Evolutionary conservation across 371 early-diverging fungal genomes (phyloP).

Genomic region (Nematocida minor): DNA sequence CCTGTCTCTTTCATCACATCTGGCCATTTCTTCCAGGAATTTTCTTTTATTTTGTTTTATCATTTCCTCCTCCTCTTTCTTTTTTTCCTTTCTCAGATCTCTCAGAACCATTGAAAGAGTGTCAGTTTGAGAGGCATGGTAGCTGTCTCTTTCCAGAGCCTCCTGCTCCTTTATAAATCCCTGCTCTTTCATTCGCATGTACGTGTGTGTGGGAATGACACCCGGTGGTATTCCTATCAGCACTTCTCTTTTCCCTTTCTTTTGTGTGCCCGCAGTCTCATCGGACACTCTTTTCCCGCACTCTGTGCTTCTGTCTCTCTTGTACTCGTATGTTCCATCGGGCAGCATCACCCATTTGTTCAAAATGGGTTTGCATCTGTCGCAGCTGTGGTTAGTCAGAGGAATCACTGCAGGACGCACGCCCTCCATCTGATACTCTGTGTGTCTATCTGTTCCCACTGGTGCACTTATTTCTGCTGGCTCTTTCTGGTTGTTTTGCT

Average conservation of each 20-base stretch:
- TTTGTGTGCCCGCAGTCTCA: background rate
- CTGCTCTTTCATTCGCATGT: slow-evolving; percentile 5
- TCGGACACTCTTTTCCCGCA: background rate
- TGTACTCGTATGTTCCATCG: background rate
- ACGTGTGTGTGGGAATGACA: background rate
- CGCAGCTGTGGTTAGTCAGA: background rate
- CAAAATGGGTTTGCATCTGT: background rate
- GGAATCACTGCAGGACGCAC: no score
- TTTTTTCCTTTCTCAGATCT: background rate
- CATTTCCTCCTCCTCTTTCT: background rate
- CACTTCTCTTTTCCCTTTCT: background rate
- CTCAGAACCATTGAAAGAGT: background rate
- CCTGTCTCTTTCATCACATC: background rate
- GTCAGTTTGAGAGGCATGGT: background rate
- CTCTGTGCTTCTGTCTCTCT: background rate
- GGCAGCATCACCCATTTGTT: background rate
- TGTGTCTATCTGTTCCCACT: background rate
- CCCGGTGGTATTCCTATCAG: background rate
- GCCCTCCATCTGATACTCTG: background rate
- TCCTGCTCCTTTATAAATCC: background rate
- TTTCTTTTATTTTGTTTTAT: background rate
- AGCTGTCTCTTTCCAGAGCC: background rate
- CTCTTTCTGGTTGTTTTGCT: background rate
- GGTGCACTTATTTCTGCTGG: background rate
- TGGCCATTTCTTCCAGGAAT: background rate